Base-by-base conservation (phyloP, 345 rosid species). In the Garcia nutans region DNA sequence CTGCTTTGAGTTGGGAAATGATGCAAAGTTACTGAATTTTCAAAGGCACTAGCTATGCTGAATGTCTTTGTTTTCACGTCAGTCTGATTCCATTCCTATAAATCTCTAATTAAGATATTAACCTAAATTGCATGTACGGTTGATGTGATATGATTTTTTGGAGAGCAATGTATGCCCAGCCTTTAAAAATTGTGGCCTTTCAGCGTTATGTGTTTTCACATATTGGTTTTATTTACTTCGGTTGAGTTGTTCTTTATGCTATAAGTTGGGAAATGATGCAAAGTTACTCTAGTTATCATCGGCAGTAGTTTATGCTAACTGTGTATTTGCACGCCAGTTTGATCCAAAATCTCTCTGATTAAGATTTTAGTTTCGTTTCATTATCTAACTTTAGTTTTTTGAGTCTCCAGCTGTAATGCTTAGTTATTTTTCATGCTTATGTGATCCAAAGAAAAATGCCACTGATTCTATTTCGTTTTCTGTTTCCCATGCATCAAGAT, bases 301-400 rank as follows among this genome's bases (percentile, higher is more conserved):
- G 84, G 82, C 71, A 50, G 6, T 41, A 22, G 72, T 81, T 26
- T n/a, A 10, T 87, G 84, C 86, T 63, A 86, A 85, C 37, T n/a
- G 23, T 42, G 59, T 63, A 73, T 86, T 86, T 88, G 88, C 89
- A 86, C 80, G 89, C 86, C 91, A 84, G 86, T 86, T 85, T 86
- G 92, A 85, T 83, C 87, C 82, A 26, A 12, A 41, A 3, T 76
- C 8, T 68, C 42, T 10, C 47, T 10, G 33, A 10, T 60, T n/a
- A 31, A 1, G 24, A 22, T 49, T 17, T 6, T 49, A 3, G 26
- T 28, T 28, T 16, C 60, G n/a, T 54, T 54, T 17, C 20, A 54
- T 54, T 16, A 2, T 54, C n/a, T 54, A 54, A 54, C 57, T 54
- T 54, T 4, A 5, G 2, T 54, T 54, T 13, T 16, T 54, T 54